A percentile compares a stretch with the other conserved stretches of the same genome.
phyloP scores from a whole-genome alignment of 2,329 filamentous ascomycete species.

The Tricladium varicosporioides region DNA sequence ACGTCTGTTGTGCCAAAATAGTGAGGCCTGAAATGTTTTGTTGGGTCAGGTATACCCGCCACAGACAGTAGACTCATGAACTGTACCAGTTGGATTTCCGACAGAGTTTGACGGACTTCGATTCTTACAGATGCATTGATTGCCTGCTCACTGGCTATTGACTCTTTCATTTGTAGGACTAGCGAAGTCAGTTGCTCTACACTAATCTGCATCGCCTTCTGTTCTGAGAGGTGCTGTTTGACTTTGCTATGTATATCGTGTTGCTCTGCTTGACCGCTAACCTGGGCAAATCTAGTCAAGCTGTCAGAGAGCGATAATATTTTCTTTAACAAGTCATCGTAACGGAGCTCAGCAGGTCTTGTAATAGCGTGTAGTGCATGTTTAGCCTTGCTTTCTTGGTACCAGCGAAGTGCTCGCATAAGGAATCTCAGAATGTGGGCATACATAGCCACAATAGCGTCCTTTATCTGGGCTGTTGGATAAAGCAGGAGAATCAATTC shows the following conservation, averaged over 20 bases:
- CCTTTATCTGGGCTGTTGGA: constrained; percentile 24
- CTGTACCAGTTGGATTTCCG: no score
- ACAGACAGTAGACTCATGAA: no score
- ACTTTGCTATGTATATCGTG: not conserved
- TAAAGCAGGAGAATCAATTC: constrained; percentile 17
- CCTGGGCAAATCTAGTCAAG: not conserved
- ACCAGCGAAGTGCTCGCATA: constrained; percentile 29
- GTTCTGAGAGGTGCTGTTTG: not conserved
- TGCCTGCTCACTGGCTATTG: not conserved
- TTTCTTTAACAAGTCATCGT: constrained; percentile 19
- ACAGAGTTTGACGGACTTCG: no score
- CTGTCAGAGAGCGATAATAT: not conserved
- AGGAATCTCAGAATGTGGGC: constrained; percentile 30
- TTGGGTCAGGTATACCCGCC: no score
- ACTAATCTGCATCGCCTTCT: not conserved
- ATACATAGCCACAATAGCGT: constrained; percentile 27
- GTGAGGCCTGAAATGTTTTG: no score
- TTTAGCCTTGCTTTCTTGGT: constrained; percentile 24
- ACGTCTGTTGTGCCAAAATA: no score
- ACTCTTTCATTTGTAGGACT: not conserved
- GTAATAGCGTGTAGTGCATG: constrained; percentile 24
- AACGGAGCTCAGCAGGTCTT: constrained; percentile 22
- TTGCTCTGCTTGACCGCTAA: not conserved
- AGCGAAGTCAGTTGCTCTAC: not conserved
- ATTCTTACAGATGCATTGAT: no score